Base-by-base conservation (phyloP, 1,284 basidiomycete species). In the Ceratobasidium sp. region DNA sequence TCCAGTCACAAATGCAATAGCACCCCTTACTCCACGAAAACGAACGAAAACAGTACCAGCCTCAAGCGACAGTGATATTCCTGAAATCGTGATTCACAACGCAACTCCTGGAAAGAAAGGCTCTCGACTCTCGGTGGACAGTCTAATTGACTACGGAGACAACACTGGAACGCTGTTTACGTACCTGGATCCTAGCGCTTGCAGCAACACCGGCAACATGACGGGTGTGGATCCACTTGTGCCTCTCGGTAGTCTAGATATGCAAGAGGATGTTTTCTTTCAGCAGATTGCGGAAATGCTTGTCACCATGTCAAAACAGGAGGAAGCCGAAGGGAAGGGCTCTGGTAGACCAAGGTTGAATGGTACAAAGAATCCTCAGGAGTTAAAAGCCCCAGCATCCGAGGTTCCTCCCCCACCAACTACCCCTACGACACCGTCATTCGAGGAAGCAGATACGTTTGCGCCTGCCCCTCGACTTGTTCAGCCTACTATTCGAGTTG, bases 201-300 rank as follows among this genome's bases (percentile, higher is more conserved):
- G 35, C 13, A 33, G 31, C 33, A 61, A 23, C 26, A 31, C 76
- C 33, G 54, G 35, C n/a, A 54, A 39, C 8, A 53, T 75, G 31
- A 61, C 68, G n/a, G 15, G 31, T n/a, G 8, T 51, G 35, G 33
- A 69, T 2, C 73, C 78, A n/a, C 60, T 66, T 28, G 69, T 75
- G 15, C 76, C 79, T 28, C 71, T 80, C 63, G 77, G 81, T 26
- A 77, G 82, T 23, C 89, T 90, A 0, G 87, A 89, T 71, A 83
- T 90, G 35, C 87, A 90, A 78, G 92, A 94, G 80, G 89, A 89
- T 61, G 84, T 88, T 53, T 95, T 95, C 84, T 93, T 95, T 83
- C 87, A 91, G 75, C 92, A 95, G 83, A 91, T 96, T 66, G 91
- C 91, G 7, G 90, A 94, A 54, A 92, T 94, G 80, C 88, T 96